Evolutionary conservation across 495 filamentous ascomycete genomes (phyloP).

Genomic region (Aspergillus saccharolyticus): DNA sequence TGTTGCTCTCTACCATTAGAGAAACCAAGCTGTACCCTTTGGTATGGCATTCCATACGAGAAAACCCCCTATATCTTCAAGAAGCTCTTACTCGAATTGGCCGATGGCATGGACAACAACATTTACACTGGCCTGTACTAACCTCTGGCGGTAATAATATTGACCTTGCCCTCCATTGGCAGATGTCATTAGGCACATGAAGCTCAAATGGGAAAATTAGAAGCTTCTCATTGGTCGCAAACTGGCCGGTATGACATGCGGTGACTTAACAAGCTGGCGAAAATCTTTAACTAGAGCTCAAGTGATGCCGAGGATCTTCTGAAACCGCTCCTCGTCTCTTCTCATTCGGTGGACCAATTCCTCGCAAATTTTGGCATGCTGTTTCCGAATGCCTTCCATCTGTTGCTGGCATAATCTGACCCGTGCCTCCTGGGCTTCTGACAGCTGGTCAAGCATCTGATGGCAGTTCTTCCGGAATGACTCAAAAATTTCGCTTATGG

Average conservation of each 20-base stretch:
- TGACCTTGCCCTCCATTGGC: too few species aligned
- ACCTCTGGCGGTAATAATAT: too few species aligned
- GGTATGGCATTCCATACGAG: too few species aligned
- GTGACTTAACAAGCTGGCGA: neutral
- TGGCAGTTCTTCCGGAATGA: slow-evolving; percentile 31
- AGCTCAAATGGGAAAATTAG: neutral
- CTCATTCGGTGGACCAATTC: slow-evolving; percentile 30
- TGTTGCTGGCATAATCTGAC: slow-evolving; percentile 31
- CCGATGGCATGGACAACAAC: too few species aligned
- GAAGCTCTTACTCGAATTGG: too few species aligned
- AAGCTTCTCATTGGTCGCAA: neutral
- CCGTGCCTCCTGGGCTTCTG: slow-evolving; percentile 28
- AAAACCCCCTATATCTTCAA: too few species aligned
- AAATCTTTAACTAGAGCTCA: neutral
- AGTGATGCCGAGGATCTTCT: slow-evolving; percentile 2
- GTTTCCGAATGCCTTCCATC: slow-evolving; percentile 26
- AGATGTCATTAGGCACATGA: neutral
- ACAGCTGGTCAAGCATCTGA: slow-evolving; percentile 30
- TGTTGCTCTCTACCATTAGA: neutral
- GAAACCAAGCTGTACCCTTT: neutral
- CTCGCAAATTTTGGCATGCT: slow-evolving; percentile 32
- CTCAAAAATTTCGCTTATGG: slow-evolving; percentile 26
- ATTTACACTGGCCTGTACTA: too few species aligned
- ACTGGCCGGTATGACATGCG: neutral
- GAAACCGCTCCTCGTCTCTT: slow-evolving; percentile 24